A percentile compares a stretch with the other conserved stretches of the same genome.
Evolutionary conservation across 805 yeast genomes (phyloP).

Genomic region (Lipomyces spencermartinsiae): DNA sequence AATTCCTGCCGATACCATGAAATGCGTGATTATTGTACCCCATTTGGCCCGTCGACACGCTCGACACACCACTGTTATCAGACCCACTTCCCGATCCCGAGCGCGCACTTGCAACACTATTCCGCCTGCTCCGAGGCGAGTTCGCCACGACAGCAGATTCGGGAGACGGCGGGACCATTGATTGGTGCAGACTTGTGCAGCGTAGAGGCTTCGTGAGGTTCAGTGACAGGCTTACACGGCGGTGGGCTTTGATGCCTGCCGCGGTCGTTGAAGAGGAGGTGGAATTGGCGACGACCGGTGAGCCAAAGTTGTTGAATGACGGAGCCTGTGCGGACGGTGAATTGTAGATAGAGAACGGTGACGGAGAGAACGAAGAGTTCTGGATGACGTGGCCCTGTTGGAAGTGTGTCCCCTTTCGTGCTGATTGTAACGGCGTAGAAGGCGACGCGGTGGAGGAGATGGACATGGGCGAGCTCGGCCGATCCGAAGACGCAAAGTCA

Average conservation of each 20-base stretch:
- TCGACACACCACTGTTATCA: not conserved
- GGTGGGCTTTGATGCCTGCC: not conserved
- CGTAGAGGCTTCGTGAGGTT: conserved; percentile 16
- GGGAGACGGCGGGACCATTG: conserved; percentile 16
- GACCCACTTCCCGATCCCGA: conserved; percentile 2
- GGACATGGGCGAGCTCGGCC: conserved; percentile 4
- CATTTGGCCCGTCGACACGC: not conserved
- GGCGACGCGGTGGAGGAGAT: conserved; percentile 1
- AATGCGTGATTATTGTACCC: not conserved
- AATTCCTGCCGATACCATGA: not conserved
- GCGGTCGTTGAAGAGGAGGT: not conserved
- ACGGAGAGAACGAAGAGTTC: conserved; percentile 4
- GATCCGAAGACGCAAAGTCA: not conserved
- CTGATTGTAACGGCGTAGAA: conserved; percentile 5
- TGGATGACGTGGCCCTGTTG: not conserved
- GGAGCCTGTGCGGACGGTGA: not conserved
- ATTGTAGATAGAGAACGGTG: conserved; percentile 2
- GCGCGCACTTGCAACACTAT: conserved; percentile 9
- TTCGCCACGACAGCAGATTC: conserved; percentile 12
- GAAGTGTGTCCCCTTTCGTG: not conserved
- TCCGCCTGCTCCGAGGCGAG: conserved; percentile 15
- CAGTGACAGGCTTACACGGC: conserved; percentile 13
- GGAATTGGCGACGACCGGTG: not conserved
- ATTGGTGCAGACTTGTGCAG: conserved; percentile 21
- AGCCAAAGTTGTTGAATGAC: not conserved